Base-by-base conservation (phyloP, 2,329 filamentous ascomycete species). In the Alternaria dauci region DNA sequence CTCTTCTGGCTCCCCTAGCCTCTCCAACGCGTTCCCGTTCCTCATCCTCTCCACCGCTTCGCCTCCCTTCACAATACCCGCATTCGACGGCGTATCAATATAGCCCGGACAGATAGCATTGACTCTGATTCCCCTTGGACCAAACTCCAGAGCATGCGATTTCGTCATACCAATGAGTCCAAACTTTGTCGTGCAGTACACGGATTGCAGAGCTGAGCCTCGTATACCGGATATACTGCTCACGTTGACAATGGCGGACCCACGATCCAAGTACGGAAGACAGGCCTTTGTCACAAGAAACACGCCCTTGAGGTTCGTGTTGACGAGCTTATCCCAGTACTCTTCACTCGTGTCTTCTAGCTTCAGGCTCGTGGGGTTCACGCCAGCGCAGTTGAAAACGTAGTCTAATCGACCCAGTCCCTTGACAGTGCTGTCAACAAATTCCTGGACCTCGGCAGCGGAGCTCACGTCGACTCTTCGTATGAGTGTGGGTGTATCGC, bases 21-120 rank as follows among this genome's bases (percentile, higher is more conserved):
- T 74, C 55, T 76, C 80, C 66, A 82, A 63, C 41, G 80, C 79
- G 63, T 81, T 79, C 52, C 77, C 78, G 50, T 71, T 67, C 42
- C 74, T 64, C 74, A 81, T 77, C 63, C 72, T 72, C 63, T 78
- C 71, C 7, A 83, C 77, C 1, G 77, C 79, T 46, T 82, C 82
- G 0, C 78, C 76, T 0, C 85, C 85, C 52, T 77, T 80, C 1
- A 84, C 78, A 32, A 86, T 82, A 5, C 80, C 81, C 8, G 82
- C 81, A 74, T 84, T 85, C 6, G 79, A 80, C 16, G 81, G 81
- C 52, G 82, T 84, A 62, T 82, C 75, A 50, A 82, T 83, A 46
- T 81, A 80, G 5, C 81, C 82, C 14, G 74, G 75, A 25, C 68
- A 69, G 43, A 77, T 66, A 14, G 71, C 66, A 62, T 77, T 76